These are phyloP conservation scores for Crithidia sp. DNA, from an alignment of 208 protist genomes.

Conservation along the genomic window DNA sequence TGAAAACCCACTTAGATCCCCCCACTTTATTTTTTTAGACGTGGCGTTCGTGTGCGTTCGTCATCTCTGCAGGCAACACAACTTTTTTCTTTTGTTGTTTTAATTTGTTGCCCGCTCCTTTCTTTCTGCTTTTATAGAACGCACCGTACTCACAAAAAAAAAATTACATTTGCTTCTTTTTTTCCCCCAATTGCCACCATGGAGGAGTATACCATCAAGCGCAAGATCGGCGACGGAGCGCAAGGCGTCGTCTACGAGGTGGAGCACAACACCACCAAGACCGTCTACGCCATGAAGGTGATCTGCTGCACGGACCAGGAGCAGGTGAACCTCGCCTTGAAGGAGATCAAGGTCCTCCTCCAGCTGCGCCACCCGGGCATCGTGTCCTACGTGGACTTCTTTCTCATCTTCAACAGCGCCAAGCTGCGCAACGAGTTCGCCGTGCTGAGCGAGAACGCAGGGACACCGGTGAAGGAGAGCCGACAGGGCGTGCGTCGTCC, in stretches of 20 bases:
- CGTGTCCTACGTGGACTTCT: slow-evolving; percentile 90
- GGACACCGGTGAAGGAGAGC: slow-evolving; percentile 12
- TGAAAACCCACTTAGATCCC: too few species aligned
- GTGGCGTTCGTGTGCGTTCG: too few species aligned
- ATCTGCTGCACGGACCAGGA: slow-evolving; percentile 70
- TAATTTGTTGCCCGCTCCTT: too few species aligned
- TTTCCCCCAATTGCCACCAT: slow-evolving; percentile 33
- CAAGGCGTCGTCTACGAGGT: slow-evolving; percentile 86
- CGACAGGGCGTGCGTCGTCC: not conserved
- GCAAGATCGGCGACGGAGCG: slow-evolving; percentile 77
- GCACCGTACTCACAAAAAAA: too few species aligned
- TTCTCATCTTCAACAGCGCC: slow-evolving; percentile 77
- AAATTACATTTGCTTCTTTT: too few species aligned
- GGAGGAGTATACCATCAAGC: slow-evolving; percentile 78
- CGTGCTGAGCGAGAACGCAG: slow-evolving; percentile 18
- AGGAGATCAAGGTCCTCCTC: slow-evolving; percentile 88
- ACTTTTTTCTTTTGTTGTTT: too few species aligned
- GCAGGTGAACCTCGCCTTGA: slow-evolving; percentile 77
- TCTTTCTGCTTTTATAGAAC: too few species aligned
- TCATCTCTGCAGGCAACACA: too few species aligned
- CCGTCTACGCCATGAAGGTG: slow-evolving; percentile 85
- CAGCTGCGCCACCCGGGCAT: slow-evolving; percentile 81
- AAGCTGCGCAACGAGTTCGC: slow-evolving; percentile 59
- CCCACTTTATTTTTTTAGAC: too few species aligned
- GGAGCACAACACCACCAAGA: slow-evolving; percentile 47